These are phyloP conservation scores for Salix koriyanagi DNA, from an alignment of 345 rosid genomes.

Conservation along the genomic window DNA sequence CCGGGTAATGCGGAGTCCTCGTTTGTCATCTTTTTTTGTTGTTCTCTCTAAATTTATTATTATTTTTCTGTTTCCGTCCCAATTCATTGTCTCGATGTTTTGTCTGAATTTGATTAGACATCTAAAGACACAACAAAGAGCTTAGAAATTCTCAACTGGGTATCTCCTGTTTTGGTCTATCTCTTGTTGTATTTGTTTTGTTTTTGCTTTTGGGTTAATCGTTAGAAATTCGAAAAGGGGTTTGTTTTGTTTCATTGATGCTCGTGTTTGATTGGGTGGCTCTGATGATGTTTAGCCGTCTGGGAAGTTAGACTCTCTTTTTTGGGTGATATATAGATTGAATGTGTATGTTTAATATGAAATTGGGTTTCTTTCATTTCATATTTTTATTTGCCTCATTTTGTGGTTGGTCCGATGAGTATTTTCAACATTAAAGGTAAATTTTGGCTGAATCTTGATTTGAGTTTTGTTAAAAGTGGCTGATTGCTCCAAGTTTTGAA, in stretches of 20 bases:
- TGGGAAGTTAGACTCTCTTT: constrained; percentile 8
- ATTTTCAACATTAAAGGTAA: constrained; percentile 1
- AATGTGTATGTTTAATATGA: not conserved
- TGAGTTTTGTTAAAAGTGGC: constrained; percentile 9
- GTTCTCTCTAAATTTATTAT: not conserved
- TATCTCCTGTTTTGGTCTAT: constrained; percentile 7
- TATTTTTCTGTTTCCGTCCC: not conserved
- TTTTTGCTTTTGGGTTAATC: not conserved
- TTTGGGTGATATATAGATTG: constrained; percentile 15
- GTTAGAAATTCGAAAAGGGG: constrained; percentile 13
- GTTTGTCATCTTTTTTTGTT: constrained; percentile 6
- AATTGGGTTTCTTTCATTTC: not conserved
- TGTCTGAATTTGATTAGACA: not conserved
- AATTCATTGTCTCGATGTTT: not conserved
- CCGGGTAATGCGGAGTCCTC: constrained; percentile 25
- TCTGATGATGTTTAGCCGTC: constrained; percentile 11
- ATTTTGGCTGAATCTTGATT: not conserved
- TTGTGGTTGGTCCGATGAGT: constrained; percentile 14
- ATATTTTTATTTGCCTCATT: constrained; percentile 16
- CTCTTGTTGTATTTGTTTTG: not conserved
- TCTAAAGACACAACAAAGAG: not conserved
- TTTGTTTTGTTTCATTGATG: constrained; percentile 7
- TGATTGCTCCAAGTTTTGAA: constrained; percentile 13
- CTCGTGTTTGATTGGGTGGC: constrained; percentile 14
- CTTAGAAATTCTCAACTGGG: constrained; percentile 31